phyloP scores from a whole-genome alignment of 2,329 filamentous ascomycete genomes.

The Rhynchosporium graminicola region DNA sequence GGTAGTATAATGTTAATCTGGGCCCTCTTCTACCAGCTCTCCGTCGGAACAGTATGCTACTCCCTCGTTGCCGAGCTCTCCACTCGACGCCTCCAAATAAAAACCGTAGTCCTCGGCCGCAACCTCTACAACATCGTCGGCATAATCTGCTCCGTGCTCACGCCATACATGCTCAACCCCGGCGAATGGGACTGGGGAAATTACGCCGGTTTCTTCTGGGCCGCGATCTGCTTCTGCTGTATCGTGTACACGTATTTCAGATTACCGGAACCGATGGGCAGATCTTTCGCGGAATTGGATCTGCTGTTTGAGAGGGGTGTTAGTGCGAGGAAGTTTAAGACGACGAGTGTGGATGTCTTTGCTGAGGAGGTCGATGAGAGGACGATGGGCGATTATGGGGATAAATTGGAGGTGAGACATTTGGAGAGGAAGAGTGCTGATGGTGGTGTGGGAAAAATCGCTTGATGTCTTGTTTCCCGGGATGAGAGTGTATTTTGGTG shows the following conservation, averaged over 20 bases:
- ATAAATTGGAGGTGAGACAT: conserved; percentile 66
- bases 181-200: conserved; percentile 85
- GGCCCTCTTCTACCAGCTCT: conserved; percentile 82
- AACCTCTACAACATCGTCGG: conserved; percentile 72
- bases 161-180: conserved; percentile 92
- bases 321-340: conserved; percentile 42
- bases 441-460: too few relatives aligned
- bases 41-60: conserved; percentile 87
- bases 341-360: conserved; percentile 38
- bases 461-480: too few relatives aligned
- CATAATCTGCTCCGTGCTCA: conserved; percentile 79
- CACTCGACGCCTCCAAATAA: conserved; percentile 81
- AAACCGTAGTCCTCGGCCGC: conserved; percentile 84
- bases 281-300: conserved; percentile 85
- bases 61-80: conserved; percentile 85
- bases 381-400: conserved; percentile 42
- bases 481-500: too few relatives aligned
- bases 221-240: conserved; percentile 61
- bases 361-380: conserved; percentile 30
- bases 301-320: conserved; percentile 76
- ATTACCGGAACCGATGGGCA: conserved; percentile 75
- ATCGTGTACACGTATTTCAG: conserved; percentile 76
- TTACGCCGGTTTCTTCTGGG: conserved; percentile 76
- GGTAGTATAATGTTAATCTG: conserved; percentile 73
- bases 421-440: conserved; percentile 6